Evolutionary conservation across 176 grass and related monocot species (phyloP), one percentile per base, ranked within the genome.

Genomic region (Pontederia paniculata): DNA sequence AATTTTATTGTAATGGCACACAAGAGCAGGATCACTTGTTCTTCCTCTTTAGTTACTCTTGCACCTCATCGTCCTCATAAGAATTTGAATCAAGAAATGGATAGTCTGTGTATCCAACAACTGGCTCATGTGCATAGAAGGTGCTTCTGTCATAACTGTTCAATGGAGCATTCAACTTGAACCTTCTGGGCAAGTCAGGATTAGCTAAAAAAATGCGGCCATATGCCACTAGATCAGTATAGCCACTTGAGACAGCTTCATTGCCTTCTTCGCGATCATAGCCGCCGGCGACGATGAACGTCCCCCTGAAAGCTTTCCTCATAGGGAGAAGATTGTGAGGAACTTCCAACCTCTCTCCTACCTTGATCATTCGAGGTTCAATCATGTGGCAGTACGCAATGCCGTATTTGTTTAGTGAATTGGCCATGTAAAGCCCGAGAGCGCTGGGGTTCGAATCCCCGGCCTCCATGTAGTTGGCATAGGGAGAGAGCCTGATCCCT

Each of bases 191-290:
- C 11, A 66, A 60, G 45, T 74, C 75, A 23, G 75, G 81, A n/a
- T 84, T 84, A 1, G 75, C 81, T 16, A 84, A 54, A 18, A 84
- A 84, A 8, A 44, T 17, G 12, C 76, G 9, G 0, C 81, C 76
- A 2, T 64, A 84, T 2, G 67, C 45, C 1, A 80, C 67, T 0
- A 85, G 62, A 57, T 85, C 82, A 14, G 72, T 28, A 45, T 85
- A 85, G 0, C 67, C 72, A 0, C 80, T 76, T 0, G 44, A 22
- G 1, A 85, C 55, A 9, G 68, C 73, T 66, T 70, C 80, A 45
- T 66, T 55, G 22, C 82, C 82, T 63, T 85, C 82, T 43, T 69
- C 77, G 14, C 71, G 50, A 14, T 78, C 54, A 2, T 83, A 74
- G 6, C 75, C 80, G 8, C 80, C 80, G 0, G 18, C 42, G 13